Evolutionary conservation across 768 basidiomycete genomes (phyloP), one percentile per base, ranked within the genome.

Genomic region (Serendipita sp.): DNA sequence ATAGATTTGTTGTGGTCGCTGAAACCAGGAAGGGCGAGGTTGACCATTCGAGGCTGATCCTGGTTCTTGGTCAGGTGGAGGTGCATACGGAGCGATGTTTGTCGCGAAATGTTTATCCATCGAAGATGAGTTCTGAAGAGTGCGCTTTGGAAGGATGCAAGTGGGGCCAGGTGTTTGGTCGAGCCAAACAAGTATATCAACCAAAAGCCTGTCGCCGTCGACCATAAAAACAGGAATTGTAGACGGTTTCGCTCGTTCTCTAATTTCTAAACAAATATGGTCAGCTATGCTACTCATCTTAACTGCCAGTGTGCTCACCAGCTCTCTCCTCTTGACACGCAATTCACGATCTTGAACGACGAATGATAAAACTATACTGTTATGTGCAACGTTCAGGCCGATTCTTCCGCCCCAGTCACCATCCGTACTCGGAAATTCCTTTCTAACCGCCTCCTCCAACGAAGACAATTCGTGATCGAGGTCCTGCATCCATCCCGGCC

Each of bases 341-440:
- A 50, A 50, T n/a, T 50, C 48, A n/a, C 18, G n/a, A 50, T 50
- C n/a, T 18, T 31, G 48, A 50, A 18, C 8, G 8, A 31, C 63
- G 58, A 62, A 18, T 64, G 29, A 48, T 48, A 55, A 23, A 64
- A 66, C 69, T 68, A 60, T 70, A 46, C 55, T 67, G 64, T 10
- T 55, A 64, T 68, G 62, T 8, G 18, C 48, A 50, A 50, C 66
- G 68, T 72, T 23, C 70, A 90, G 88, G 82, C 87, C 78, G 88
- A 88, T 74, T 79, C 75, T 74, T 79, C 83, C 75, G 82, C 90
- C 75, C 86, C 94, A 66, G 81, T 99, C 70, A 99, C 96, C 69
- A 82, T 99, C 74, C 91, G 96, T 72, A 96, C 96, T 64, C 89
- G 94, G 76, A 97, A 99, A 81, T 98, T 98, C 81, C 89, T 97